Evolutionary conservation across 2,329 filamentous ascomycete genomes (phyloP).

Genomic region (Exophiala mesophila): DNA sequence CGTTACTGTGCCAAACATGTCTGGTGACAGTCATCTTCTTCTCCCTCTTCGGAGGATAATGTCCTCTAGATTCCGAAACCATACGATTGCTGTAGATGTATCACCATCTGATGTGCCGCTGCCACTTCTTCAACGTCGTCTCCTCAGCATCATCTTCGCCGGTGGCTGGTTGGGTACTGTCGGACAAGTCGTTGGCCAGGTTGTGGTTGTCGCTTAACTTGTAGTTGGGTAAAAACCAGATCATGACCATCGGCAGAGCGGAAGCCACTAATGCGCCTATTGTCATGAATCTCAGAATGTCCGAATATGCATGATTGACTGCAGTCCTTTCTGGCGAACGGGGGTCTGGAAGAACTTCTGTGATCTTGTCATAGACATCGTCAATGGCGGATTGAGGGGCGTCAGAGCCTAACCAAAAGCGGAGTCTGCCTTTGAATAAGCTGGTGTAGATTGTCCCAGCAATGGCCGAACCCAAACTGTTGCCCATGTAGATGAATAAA

Average conservation of each 20-base stretch:
- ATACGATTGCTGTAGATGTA: no score
- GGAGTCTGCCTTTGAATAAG: conserved; percentile 36
- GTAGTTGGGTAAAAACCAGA: conserved; percentile 28
- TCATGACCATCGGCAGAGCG: conserved; percentile 27
- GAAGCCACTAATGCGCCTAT: conserved; percentile 30
- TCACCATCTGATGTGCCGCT: conserved; percentile 10
- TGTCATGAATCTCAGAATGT: conserved; percentile 32
- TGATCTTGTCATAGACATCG: conserved; percentile 44
- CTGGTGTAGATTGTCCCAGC: conserved; percentile 49
- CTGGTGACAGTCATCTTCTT: no score
- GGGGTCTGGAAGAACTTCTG: conserved; percentile 37
- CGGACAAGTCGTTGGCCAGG: conserved; percentile 6
- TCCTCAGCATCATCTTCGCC: neutral
- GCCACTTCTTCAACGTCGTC: conserved; percentile 7
- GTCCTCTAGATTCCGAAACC: no score
- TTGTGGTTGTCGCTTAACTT: conserved; percentile 19
- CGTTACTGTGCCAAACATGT: no score
- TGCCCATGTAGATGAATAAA: conserved; percentile 38
- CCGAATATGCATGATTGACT: conserved; percentile 38
- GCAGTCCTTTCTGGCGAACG: conserved; percentile 39
- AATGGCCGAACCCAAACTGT: conserved; percentile 36
- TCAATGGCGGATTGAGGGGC: conserved; percentile 33
- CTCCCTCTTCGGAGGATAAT: no score
- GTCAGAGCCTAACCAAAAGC: conserved; percentile 33
- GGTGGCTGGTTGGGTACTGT: neutral